Percentiles rank a stretch among this genome's conserved stretches.
Conservation (phyloP, 257 asterid species). For the Solanum corneliomulleri region DNA sequence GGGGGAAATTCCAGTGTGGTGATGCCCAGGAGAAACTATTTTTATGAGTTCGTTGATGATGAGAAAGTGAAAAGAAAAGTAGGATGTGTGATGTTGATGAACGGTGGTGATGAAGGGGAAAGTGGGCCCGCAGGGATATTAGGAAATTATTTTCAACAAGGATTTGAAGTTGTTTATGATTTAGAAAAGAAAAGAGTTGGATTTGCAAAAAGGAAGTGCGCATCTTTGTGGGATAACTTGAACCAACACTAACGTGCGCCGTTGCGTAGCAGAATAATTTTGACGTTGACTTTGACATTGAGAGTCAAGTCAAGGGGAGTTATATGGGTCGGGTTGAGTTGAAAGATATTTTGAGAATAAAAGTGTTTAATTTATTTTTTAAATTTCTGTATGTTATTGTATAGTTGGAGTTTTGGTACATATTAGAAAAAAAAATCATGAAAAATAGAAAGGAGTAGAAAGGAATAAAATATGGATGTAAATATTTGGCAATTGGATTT, state of each 20-base stretch:
- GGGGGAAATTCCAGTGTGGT: conserved; percentile 72
- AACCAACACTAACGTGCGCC: conserved; percentile 27
- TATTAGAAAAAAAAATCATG: background rate
- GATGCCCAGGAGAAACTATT: conserved; percentile 75
- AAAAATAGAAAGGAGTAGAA: background rate
- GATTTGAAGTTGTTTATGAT: conserved; percentile 93
- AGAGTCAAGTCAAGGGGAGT: background rate
- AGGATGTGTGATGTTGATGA: conserved; percentile 84
- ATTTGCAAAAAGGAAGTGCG: conserved; percentile 71
- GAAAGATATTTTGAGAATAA: background rate
- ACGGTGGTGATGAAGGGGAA: conserved; percentile 71
- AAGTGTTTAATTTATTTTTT: background rate
- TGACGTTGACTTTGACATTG: background rate
- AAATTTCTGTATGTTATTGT: background rate
- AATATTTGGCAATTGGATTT: background rate
- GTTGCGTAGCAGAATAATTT: background rate
- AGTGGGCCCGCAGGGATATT: conserved; percentile 91
- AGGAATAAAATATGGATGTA: background rate
- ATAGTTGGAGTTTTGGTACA: background rate
- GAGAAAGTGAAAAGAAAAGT: conserved; percentile 27
- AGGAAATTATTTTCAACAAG: conserved; percentile 96
- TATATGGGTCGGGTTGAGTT: background rate
- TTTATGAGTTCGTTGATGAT: conserved; percentile 52
- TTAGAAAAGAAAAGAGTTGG: conserved; percentile 67
- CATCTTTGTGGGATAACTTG: conserved; percentile 71